A percentile compares a stretch with the other conserved stretches of the same genome.
phyloP scores from a whole-genome alignment of 768 basidiomycete genomes.

The Boletus rubescentipes region DNA sequence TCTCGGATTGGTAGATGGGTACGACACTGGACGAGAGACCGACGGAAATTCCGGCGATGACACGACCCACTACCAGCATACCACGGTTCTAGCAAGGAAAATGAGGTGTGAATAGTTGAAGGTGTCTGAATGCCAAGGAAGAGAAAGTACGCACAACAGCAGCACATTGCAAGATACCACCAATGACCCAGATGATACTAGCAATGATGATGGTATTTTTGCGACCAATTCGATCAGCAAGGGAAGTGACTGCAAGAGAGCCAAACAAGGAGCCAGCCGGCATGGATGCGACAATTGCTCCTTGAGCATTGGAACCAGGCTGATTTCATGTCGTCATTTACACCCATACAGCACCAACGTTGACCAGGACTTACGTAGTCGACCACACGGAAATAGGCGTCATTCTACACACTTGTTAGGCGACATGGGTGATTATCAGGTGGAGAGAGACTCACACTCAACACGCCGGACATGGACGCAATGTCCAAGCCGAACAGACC shows the following conservation, averaged over 20 bases:
- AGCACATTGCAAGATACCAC: slow-evolving; percentile 70
- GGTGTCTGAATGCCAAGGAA: background rate
- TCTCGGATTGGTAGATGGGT: slow-evolving; percentile 74
- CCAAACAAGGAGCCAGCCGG: slow-evolving; percentile 69
- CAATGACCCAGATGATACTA: slow-evolving; percentile 71
- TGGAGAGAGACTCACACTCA: slow-evolving; percentile 42
- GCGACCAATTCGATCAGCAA: slow-evolving; percentile 66
- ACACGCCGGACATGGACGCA: slow-evolving; percentile 77
- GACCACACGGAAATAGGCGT: slow-evolving; percentile 26
- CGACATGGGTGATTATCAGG: background rate
- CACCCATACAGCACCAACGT: background rate
- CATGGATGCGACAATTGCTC: slow-evolving; percentile 78
- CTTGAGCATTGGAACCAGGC: slow-evolving; percentile 58
- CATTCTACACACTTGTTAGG: slow-evolving; percentile 21
- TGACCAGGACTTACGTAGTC: slow-evolving; percentile 24
- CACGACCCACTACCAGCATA: slow-evolving; percentile 72
- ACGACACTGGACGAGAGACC: slow-evolving; percentile 66
- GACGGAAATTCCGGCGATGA: slow-evolving; percentile 67
- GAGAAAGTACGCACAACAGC: slow-evolving; percentile 35
- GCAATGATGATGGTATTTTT: slow-evolving; percentile 65
- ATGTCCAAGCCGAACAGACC: slow-evolving; percentile 81
- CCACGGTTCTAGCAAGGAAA: slow-evolving; percentile 50
- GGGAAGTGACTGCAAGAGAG: slow-evolving; percentile 57
- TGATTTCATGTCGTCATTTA: slow-evolving; percentile 15
- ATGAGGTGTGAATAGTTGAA: background rate